phyloP scores from a whole-genome alignment of 192 early-diverging fungal genomes.

The Podila verticillata region DNA sequence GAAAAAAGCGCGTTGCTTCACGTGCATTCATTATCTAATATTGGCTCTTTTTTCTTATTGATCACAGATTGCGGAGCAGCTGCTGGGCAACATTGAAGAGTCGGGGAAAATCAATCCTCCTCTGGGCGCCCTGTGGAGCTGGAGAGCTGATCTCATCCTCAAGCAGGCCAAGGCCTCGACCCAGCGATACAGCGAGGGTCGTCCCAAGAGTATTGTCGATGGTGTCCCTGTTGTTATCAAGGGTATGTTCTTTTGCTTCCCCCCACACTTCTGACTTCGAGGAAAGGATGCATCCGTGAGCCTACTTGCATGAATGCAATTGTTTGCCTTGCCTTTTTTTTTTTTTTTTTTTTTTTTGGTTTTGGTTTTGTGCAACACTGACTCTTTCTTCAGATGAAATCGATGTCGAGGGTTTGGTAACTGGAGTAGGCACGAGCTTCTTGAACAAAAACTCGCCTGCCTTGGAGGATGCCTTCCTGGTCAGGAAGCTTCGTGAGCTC shows the following conservation, averaged over 20 bases:
- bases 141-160: constrained; percentile 46
- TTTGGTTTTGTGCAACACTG: background rate
- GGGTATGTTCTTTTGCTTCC: constrained; percentile 21
- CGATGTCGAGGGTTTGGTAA: constrained; percentile 64
- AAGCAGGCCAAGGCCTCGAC: constrained; percentile 66
- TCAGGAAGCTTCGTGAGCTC: constrained; percentile 58
- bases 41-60: background rate
- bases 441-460: constrained; percentile 62
- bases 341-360: background rate
- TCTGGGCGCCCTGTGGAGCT: constrained; percentile 44
- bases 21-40: background rate
- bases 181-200: constrained; percentile 56
- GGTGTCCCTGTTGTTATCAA: constrained; percentile 81
- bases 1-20: background rate
- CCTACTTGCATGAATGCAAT: background rate
- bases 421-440: constrained; percentile 67
- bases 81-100: constrained; percentile 28
- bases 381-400: constrained; percentile 61
- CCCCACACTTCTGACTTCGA: background rate
- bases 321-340: background rate
- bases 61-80: constrained; percentile 43
- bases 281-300: background rate
- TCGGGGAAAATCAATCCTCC: constrained; percentile 27
- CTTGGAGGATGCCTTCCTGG: constrained; percentile 58
- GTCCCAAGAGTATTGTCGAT: constrained; percentile 70